These are phyloP conservation scores for Nitzschia sp. DNA, from an alignment of 108 stramenopile species.

Conservation along the genomic window DNA sequence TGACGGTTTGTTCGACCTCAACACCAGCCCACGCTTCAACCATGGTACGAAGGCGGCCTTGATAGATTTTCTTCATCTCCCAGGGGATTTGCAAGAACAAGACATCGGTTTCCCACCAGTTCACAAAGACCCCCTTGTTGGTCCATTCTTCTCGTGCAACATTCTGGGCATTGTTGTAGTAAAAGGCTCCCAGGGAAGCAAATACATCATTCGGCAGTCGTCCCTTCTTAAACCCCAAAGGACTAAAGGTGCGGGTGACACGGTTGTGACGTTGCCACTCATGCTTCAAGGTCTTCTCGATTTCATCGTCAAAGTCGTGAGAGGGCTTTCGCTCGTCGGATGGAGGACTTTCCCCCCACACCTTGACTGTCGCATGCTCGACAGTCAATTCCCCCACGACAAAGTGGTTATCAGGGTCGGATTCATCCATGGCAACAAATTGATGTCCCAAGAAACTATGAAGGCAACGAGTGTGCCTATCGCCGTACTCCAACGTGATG, in stretches of 20 bases:
- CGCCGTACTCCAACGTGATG: constrained; percentile 38
- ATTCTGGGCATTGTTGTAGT: constrained; percentile 76
- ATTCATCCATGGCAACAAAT: constrained; percentile 45
- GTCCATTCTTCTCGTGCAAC: constrained; percentile 79
- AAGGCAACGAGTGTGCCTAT: constrained; percentile 56
- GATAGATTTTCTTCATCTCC: constrained; percentile 67
- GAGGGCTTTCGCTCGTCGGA: constrained; percentile 27
- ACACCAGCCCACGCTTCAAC: constrained; percentile 84
- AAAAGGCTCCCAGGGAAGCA: constrained; percentile 79
- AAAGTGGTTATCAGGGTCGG: constrained; percentile 24
- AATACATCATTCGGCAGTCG: constrained; percentile 69
- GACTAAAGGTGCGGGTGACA: constrained; percentile 58
- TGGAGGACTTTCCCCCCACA: constrained; percentile 44
- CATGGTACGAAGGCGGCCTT: constrained; percentile 58
- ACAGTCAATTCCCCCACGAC: constrained; percentile 42
- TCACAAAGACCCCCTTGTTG: constrained; percentile 79
- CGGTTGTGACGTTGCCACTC: constrained; percentile 61
- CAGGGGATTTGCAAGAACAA: constrained; percentile 78
- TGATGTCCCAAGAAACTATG: constrained; percentile 56
- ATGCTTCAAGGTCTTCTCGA: constrained; percentile 32
- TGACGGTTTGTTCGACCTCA: constrained; percentile 85
- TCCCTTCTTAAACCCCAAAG: constrained; percentile 70
- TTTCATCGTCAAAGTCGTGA: constrained; percentile 49
- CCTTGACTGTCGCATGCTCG: constrained; percentile 44
- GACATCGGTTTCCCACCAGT: constrained; percentile 85